Conservation (phyloP, 2,329 filamentous ascomycete species). For the Trichoderma semiorbis region DNA sequence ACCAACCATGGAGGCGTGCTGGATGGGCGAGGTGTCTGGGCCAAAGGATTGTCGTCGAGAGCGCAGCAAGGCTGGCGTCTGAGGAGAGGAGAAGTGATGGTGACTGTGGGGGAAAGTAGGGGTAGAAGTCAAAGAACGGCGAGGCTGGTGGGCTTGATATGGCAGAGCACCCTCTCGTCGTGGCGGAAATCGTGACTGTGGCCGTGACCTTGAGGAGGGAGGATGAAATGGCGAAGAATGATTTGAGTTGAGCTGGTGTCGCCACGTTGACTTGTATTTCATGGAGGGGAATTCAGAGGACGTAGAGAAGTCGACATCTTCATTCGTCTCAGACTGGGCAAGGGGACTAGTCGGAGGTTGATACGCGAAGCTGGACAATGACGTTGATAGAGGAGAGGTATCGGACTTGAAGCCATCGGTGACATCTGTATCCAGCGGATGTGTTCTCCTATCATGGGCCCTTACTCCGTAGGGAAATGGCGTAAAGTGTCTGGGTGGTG, state of each 20-base stretch:
- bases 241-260: conserved; percentile 70
- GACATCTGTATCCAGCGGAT: conserved; percentile 29
- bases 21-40: conserved; percentile 71
- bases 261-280: conserved; percentile 43
- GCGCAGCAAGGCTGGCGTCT: conserved; percentile 41
- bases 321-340: conserved; percentile 82
- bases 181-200: conserved; percentile 27
- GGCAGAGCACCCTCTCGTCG: conserved; percentile 60
- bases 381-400: conserved; percentile 64
- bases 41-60: conserved; percentile 67
- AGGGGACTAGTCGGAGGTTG: conserved; percentile 89
- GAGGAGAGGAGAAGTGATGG: conserved; percentile 47
- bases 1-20: conserved; percentile 93
- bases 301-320: conserved; percentile 61
- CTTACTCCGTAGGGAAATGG: conserved; percentile 44
- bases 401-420: conserved; percentile 41
- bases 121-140: conserved; percentile 67
- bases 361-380: conserved; percentile 75
- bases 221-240: conserved; percentile 43
- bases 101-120: conserved; percentile 38
- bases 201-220: conserved; percentile 34
- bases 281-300: conserved; percentile 43
- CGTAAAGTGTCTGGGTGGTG: conserved; percentile 51
- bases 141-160: conserved; percentile 75
- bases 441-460: conserved; percentile 21